Base-by-base conservation (phyloP, 179 eudicot genomes). In the Sideroxylon spinosum region DNA sequence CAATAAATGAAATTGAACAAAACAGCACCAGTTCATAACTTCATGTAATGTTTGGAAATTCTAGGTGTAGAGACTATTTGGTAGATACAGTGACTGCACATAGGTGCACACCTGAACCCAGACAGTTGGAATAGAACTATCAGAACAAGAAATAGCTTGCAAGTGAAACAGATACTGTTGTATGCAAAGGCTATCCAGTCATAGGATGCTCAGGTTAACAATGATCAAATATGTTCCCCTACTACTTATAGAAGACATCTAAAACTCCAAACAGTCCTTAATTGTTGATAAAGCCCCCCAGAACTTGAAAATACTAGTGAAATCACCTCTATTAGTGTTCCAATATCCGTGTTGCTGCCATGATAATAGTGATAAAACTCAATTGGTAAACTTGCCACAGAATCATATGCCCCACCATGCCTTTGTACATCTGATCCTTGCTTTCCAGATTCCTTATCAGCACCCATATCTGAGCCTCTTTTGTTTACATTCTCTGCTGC, bases 351-450 rank as follows among this genome's bases (percentile, higher is more conserved):
- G 83, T 86, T 91, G 87, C 98, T 93, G 44, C 99, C 99, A 89
- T 95, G 95, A 74, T 93, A 95, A 83, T 95, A 95, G 79, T 92
- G 99, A 85, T 95, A 95, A 82, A 93, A 95, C 82, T 95, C 99
- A 28, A 90, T 88, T 64, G 99, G 99, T 73, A 95, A 90, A 84
- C 78, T 89, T 76, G 98, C 88, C 74, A 90, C 87, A 70, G 91
- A 89, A 75, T 90, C 97, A 80, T 89, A 87, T 48, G 86, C 68
- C 13, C 86, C 80, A 66, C 88, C 84, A 79, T 81, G 80, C 78
- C 81, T 85, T 71, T 82, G 88, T 76, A 81, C 86, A 64, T 83
- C 88, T 19, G 81, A 44, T 75, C 81, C 83, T 60, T 81, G 82
- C 52, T 80, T 87, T 74, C 80, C 87, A 78, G 86, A 76, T 59